These are phyloP conservation scores for Cephalotrichum gorgonifer DNA, from an alignment of 2,329 filamentous ascomycete species.

Conservation along the genomic window DNA sequence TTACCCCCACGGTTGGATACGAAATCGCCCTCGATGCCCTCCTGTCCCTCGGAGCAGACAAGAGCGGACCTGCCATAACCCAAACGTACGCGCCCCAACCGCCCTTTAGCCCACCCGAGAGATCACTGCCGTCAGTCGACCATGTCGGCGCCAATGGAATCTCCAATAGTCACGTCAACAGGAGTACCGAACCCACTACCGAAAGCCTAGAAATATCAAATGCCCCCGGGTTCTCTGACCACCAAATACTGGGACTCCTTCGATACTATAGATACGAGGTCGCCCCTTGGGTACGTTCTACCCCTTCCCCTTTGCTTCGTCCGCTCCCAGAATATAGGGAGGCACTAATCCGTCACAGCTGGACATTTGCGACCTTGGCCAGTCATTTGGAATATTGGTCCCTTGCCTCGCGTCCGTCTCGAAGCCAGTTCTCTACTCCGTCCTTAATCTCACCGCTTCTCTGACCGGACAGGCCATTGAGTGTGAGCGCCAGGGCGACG, in stretches of 20 bases:
- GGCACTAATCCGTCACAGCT: slow-evolving; percentile 16
- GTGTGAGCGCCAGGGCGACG: background rate
- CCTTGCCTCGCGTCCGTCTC: slow-evolving; percentile 18
- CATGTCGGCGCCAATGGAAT: too few relatives aligned
- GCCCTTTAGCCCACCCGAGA: too few relatives aligned
- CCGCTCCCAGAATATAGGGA: background rate
- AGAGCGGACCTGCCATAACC: slow-evolving; percentile 3
- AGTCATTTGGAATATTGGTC: slow-evolving; percentile 27
- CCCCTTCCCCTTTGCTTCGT: background rate
- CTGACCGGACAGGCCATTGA: background rate
- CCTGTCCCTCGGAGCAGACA: slow-evolving; percentile 20
- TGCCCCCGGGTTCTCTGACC: background rate
- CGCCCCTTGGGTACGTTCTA: slow-evolving; percentile 29
- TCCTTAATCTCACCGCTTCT: slow-evolving; percentile 12
- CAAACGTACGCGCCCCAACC: too few relatives aligned
- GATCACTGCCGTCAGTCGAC: too few relatives aligned
- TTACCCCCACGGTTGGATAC: slow-evolving; percentile 10
- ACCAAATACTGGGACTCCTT: slow-evolving; percentile 18
- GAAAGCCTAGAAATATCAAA: background rate
- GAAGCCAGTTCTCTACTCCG: slow-evolving; percentile 13
- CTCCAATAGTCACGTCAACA: too few relatives aligned
- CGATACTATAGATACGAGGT: slow-evolving; percentile 33
- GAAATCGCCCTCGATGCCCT: slow-evolving; percentile 22
- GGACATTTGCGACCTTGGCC: slow-evolving; percentile 28
- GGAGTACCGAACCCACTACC: too few relatives aligned